phyloP scores from a whole-genome alignment of 2,329 filamentous ascomycete species.

The Cladosporium phlei region DNA sequence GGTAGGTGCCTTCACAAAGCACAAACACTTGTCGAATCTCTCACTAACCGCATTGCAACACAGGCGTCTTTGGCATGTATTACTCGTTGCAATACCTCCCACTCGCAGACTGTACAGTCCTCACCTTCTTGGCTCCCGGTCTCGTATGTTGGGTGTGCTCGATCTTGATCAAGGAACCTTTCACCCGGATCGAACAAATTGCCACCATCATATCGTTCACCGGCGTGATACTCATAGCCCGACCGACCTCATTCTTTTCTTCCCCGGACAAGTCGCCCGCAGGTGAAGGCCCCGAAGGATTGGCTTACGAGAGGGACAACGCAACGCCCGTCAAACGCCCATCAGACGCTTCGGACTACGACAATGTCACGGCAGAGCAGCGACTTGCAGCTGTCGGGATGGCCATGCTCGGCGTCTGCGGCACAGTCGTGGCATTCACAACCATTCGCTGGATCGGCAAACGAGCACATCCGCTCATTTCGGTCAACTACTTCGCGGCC shows the following conservation, averaged over 20 bases:
- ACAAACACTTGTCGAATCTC: no score
- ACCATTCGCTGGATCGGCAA: conserved; percentile 75
- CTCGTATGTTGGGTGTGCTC: conserved; percentile 77
- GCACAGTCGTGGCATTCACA: conserved; percentile 68
- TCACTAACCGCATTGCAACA: no score
- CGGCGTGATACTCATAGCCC: conserved; percentile 79
- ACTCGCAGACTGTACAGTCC: conserved; percentile 80
- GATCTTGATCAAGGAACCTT: conserved; percentile 69
- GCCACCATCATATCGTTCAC: conserved; percentile 69
- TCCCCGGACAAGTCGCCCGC: no score
- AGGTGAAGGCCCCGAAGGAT: conserved; percentile 29
- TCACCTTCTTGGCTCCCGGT: conserved; percentile 79
- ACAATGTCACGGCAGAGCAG: conserved; percentile 54
- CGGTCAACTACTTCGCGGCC: conserved; percentile 75
- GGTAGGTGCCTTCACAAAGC: no score
- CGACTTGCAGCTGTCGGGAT: conserved; percentile 65
- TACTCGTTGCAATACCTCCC: conserved; percentile 73
- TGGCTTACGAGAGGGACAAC: conserved; percentile 30
- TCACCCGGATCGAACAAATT: conserved; percentile 70
- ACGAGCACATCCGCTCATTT: conserved; percentile 75
- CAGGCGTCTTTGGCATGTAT: conserved; percentile 57
- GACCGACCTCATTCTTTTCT: conserved; percentile 57
- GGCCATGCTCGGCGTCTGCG: conserved; percentile 71
- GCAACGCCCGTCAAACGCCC: conserved; percentile 22
- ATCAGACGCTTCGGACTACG: conserved; percentile 34